Percentiles rank a stretch among this genome's conserved stretches.
phyloP scores from a whole-genome alignment of 2,329 filamentous ascomycete species.

The Alternaria consortialis region DNA sequence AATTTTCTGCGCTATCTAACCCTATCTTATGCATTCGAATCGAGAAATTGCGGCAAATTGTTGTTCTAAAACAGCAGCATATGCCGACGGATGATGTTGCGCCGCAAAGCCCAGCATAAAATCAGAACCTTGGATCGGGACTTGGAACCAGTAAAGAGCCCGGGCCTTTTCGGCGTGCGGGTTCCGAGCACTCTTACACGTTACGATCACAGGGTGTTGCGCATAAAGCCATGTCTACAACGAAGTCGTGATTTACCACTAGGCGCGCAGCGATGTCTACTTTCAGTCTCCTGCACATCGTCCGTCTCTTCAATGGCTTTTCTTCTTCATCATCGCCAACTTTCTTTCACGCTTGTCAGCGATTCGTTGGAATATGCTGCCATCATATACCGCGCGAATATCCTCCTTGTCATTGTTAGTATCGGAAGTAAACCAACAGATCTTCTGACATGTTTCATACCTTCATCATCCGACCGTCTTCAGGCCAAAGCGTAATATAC shows the following conservation, averaged over 20 bases:
- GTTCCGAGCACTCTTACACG: background rate
- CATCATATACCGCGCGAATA: constrained; percentile 62
- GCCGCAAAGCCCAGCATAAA: fast-evolving
- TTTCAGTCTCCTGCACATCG: background rate
- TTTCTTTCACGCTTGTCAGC: constrained; percentile 23
- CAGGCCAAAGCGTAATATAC: constrained; percentile 64
- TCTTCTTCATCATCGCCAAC: background rate
- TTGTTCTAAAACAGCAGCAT: background rate
- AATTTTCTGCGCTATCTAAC: background rate
- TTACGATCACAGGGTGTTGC: background rate
- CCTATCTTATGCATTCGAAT: background rate
- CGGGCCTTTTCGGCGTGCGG: background rate
- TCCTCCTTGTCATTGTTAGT: constrained; percentile 55
- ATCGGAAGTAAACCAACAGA: background rate
- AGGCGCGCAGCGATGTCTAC: background rate
- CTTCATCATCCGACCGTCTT: constrained; percentile 65
- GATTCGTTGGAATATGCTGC: constrained; percentile 59
- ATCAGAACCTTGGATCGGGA: no score
- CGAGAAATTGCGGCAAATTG: background rate
- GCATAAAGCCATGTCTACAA: background rate
- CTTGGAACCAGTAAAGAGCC: background rate
- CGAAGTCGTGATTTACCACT: background rate
- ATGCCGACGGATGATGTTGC: background rate
- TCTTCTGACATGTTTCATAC: background rate
- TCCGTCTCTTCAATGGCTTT: background rate